These are phyloP conservation scores for Capronia epimyces DNA, from an alignment of 2,329 filamentous ascomycete species.

Conservation along the genomic window DNA sequence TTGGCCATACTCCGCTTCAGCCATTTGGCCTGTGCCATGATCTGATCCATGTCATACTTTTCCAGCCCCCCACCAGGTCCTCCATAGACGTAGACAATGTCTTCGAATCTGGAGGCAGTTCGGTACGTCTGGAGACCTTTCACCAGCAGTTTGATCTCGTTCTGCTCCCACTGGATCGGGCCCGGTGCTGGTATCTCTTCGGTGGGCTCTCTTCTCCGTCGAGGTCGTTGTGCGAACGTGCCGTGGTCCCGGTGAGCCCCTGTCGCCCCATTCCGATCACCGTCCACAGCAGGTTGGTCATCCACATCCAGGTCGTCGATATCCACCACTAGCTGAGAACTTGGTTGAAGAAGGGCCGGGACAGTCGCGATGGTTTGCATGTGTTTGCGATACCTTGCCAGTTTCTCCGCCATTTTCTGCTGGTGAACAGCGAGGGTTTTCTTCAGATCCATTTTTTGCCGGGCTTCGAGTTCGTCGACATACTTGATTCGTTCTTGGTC, in stretches of 20 bases:
- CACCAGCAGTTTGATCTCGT: conserved; percentile 28
- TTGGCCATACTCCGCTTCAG: conserved; percentile 22
- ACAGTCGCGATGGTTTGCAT: not conserved
- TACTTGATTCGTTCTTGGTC: not conserved
- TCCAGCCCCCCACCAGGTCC: conserved; percentile 5
- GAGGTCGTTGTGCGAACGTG: conserved; percentile 3
- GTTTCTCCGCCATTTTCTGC: conserved; percentile 2
- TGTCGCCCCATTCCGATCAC: not conserved
- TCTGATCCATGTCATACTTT: conserved; percentile 19
- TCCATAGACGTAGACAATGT: conserved; percentile 25
- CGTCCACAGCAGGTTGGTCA: not conserved
- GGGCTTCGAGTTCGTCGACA: conserved; percentile 4
- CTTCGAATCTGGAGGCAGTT: conserved; percentile 29
- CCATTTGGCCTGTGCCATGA: conserved; percentile 23
- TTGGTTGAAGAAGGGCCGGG: not conserved
- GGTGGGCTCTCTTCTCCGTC: conserved; percentile 8
- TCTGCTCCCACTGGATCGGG: conserved; percentile 27
- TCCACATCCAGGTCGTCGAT: conserved; percentile 19
- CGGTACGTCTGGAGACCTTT: conserved; percentile 29
- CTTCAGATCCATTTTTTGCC: conserved; percentile 5
- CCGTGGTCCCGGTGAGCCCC: not conserved
- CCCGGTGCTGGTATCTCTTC: conserved; percentile 21
- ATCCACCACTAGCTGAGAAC: conserved; percentile 9
- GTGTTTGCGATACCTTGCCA: not conserved
- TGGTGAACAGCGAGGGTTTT: not conserved